These are phyloP conservation scores for Hericium coralloides DNA, from an alignment of 768 basidiomycete species.

Conservation along the genomic window DNA sequence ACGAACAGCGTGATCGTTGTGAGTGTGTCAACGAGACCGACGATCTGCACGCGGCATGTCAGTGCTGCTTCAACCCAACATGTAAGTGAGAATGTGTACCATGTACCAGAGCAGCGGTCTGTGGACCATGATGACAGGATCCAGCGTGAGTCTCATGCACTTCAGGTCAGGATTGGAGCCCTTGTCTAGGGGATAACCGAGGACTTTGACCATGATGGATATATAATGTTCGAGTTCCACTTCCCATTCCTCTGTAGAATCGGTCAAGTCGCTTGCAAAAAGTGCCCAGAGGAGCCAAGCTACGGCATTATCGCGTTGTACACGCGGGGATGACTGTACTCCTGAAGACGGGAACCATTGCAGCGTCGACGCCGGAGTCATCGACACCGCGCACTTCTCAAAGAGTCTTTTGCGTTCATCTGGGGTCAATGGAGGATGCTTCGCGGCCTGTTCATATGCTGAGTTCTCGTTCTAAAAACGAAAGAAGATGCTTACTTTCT, in stretches of 20 bases:
- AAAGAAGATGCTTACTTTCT: slow-evolving; percentile 31
- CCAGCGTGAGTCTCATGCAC: slow-evolving; percentile 45
- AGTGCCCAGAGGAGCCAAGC: slow-evolving; percentile 65
- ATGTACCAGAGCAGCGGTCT: slow-evolving; percentile 57
- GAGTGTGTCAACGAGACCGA: slow-evolving; percentile 38
- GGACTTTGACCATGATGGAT: slow-evolving; percentile 26
- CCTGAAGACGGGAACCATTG: slow-evolving; percentile 39
- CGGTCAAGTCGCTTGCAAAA: slow-evolving; percentile 34
- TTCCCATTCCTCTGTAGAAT: slow-evolving; percentile 28
- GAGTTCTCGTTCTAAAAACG: slow-evolving; percentile 18
- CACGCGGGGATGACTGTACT: slow-evolving; percentile 18
- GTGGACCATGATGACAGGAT: slow-evolving; percentile 46
- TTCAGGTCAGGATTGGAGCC: slow-evolving; percentile 31
- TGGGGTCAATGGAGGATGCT: slow-evolving; percentile 30
- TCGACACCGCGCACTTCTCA: slow-evolving; percentile 28
- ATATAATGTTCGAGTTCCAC: slow-evolving; percentile 47
- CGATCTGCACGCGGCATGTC: slow-evolving; percentile 33
- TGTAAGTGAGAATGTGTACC: slow-evolving; percentile 23
- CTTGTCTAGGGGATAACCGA: slow-evolving; percentile 33
- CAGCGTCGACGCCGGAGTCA: slow-evolving; percentile 23
- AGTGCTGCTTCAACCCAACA: background rate
- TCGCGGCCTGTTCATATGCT: slow-evolving; percentile 18
- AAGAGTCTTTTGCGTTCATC: slow-evolving; percentile 40
- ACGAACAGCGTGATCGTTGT: slow-evolving; percentile 30
- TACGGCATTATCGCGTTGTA: slow-evolving; percentile 38